Evolutionary conservation across 805 yeast species (phyloP).

Genomic region (Jamesozyma spencerorum): DNA sequence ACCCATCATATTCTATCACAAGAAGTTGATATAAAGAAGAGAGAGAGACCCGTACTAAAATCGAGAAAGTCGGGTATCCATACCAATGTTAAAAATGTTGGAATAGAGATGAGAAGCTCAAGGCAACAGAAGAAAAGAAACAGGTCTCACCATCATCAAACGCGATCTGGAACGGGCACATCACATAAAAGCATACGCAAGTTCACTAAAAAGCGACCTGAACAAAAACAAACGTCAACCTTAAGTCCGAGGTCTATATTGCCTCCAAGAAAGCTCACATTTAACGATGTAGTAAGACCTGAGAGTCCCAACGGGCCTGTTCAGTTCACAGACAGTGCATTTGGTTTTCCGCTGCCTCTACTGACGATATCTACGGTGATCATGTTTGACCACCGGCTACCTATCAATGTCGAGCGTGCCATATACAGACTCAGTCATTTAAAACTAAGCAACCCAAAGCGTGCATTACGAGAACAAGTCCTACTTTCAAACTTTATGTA

Average conservation of each 20-base stretch:
- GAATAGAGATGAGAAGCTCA: neutral
- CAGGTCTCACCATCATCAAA: too few species aligned
- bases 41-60: too few species aligned
- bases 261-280: slow-evolving; percentile 29
- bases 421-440: slow-evolving; percentile 84
- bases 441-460: slow-evolving; percentile 84
- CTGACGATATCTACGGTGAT: slow-evolving; percentile 65
- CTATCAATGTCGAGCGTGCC: slow-evolving; percentile 91
- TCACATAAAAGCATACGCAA: too few species aligned
- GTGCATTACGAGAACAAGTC: slow-evolving; percentile 87
- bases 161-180: too few species aligned
- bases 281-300: slow-evolving; percentile 30
- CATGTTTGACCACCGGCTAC: slow-evolving; percentile 78
- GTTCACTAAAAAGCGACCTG: too few species aligned
- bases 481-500: slow-evolving; percentile 92
- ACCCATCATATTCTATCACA: too few species aligned
- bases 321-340: slow-evolving; percentile 65
- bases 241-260: slow-evolving; percentile 6
- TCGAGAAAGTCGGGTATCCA: too few species aligned
- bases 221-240: neutral
- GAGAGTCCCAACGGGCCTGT: slow-evolving; percentile 46
- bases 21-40: too few species aligned
- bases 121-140: too few species aligned
- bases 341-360: slow-evolving; percentile 80
- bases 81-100: too few species aligned